phyloP scores from a whole-genome alignment of 495 filamentous ascomycete genomes.

The Penicillium samsonianum region DNA sequence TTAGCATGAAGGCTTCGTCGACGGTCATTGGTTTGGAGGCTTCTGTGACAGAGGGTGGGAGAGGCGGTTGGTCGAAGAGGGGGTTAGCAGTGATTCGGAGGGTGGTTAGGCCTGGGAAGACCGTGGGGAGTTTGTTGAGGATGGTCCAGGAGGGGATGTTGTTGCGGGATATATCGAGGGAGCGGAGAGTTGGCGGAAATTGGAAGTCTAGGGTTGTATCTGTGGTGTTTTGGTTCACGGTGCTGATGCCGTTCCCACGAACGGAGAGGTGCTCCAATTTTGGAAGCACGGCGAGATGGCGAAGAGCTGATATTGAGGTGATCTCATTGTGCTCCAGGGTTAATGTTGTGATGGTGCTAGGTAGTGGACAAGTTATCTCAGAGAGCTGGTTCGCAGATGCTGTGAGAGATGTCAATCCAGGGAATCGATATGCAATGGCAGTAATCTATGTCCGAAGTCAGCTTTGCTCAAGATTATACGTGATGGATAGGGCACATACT shows the following conservation, averaged over 20 bases:
- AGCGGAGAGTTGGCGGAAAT: conserved; percentile 47
- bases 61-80: conserved; percentile 63
- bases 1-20: conserved; percentile 85
- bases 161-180: conserved; percentile 83
- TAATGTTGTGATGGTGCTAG: conserved; percentile 55
- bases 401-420: conserved; percentile 57
- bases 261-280: conserved; percentile 56
- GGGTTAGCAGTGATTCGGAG: conserved; percentile 85
- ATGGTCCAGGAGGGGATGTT: conserved; percentile 67
- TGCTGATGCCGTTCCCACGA: conserved; percentile 46
- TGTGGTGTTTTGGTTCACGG: conserved; percentile 24
- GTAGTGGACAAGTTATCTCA: conserved; percentile 38
- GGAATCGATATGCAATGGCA: conserved; percentile 52
- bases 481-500: conserved; percentile 39
- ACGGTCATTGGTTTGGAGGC: conserved; percentile 49
- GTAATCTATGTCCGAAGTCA: conserved; percentile 38
- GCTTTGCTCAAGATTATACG: background rate
- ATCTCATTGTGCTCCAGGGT: conserved; percentile 78
- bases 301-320: conserved; percentile 57
- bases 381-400: conserved; percentile 56
- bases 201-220: conserved; percentile 34
- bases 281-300: conserved; percentile 55
- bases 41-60: conserved; percentile 35
- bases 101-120: conserved; percentile 65
- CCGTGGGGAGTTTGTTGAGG: conserved; percentile 61